Base-by-base conservation (phyloP, 2,329 filamentous ascomycete genomes). In the Sarocladiaceae sp. region DNA sequence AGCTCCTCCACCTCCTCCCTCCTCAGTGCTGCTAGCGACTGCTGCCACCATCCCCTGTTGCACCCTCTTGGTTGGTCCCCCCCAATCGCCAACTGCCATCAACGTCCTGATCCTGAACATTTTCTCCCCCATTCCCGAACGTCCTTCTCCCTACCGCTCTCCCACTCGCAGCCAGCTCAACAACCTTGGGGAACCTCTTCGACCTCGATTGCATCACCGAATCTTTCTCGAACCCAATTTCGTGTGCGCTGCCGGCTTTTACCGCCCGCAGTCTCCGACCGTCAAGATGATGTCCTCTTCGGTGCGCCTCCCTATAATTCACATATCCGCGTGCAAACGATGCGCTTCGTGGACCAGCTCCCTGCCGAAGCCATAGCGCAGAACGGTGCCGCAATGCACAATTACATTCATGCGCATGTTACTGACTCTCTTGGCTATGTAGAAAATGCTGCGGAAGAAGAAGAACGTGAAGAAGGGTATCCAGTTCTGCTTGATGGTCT, bases 401-500 rank as follows among this genome's bases (percentile, higher is more conserved):
- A 52, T 26, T 37, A 37, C 22, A 15, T 33, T 55, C 8, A 33
- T 54, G 55, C 42, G 52, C 57, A n/a, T 52, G 57, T 29, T 55
- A 59, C 66, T 70, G 53, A 71, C 61, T 51, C 48, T 53, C 22
- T 53, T 25, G 22, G 52, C 53, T 23, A 48, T 64, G 57, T 72
- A 90, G 85, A 90, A 95, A 75, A 94, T 96, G 88, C 92, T 97
- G 72, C 92, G 94, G 77, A 88, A 90, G 76, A 99, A 99, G 93
- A 99, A 99, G 89, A 97, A 99, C 83, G 93, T 99, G 78, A 97
- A 97, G 88, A 97, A 97, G 84, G 94, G 94, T 70, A 97, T 99
- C 70, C 94, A 99, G 82, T 99, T 99, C 80, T 97, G 92, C 75
- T 77, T 99, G 83, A 99, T 99, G 94, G 94, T 99, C 67, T 97